Percentiles rank a stretch among this genome's conserved stretches.
Evolutionary conservation across 768 basidiomycete species (phyloP).

Genomic region (Botryobasidium botryosum): DNA sequence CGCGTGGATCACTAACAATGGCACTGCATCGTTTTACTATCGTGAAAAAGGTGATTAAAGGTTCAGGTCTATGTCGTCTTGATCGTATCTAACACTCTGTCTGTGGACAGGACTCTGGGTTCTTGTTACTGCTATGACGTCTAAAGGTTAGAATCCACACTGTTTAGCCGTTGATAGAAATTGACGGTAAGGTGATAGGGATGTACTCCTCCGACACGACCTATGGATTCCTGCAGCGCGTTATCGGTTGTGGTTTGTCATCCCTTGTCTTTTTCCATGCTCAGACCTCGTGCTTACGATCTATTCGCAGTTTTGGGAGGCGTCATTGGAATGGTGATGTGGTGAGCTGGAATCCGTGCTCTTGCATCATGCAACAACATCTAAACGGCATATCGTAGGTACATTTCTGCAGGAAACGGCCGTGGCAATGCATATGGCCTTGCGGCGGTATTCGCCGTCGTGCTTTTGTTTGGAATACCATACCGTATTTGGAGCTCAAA

Average conservation of each 20-base stretch:
- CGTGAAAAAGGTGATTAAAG: constrained; percentile 1
- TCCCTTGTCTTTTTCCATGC: neutral
- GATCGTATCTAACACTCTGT: neutral
- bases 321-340: constrained; percentile 4
- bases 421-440: constrained; percentile 7
- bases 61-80: neutral
- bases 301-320: neutral
- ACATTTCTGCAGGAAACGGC: constrained; percentile 7
- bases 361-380: neutral
- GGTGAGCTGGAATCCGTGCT: neutral
- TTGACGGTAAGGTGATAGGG: too few relatives aligned
- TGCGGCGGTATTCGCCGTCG: constrained; percentile 1
- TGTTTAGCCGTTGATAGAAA: too few relatives aligned
- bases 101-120: constrained; percentile 1
- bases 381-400: neutral
- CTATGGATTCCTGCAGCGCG: constrained; percentile 5
- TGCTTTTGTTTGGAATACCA: neutral
- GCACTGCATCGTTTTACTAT: constrained; percentile 6
- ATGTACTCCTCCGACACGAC: constrained; percentile 2
- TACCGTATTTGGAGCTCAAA: constrained; percentile 5
- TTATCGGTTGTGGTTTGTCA: neutral
- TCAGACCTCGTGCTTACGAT: neutral
- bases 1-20: constrained; percentile 3
- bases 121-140: constrained; percentile 3
- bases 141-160: too few relatives aligned